Evolutionary conservation across 2,329 filamentous ascomycete species (phyloP).

Genomic region (Cladosporium sp.): DNA sequence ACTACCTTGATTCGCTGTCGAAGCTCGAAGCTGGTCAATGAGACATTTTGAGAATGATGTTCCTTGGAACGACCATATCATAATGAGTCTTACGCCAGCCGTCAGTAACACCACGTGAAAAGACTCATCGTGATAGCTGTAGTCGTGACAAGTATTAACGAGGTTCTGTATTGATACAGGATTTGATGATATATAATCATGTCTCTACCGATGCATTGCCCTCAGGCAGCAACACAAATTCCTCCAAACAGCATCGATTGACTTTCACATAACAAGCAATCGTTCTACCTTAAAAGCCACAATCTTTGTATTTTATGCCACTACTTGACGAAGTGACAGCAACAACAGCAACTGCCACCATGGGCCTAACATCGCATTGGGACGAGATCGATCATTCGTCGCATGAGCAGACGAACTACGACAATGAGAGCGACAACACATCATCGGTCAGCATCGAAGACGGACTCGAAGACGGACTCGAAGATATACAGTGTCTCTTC

Average conservation of each 20-base stretch:
- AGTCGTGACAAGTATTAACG: neutral
- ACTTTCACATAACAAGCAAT: neutral
- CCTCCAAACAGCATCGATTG: too few species aligned
- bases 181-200: too few species aligned
- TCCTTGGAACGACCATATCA: neutral
- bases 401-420: neutral
- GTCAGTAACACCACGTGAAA: neutral
- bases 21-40: too few species aligned
- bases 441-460: neutral
- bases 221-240: too few species aligned
- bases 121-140: neutral
- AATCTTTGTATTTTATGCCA: neutral
- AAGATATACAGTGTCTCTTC: conserved; percentile 30
- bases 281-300: neutral
- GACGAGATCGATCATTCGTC: neutral
- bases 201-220: too few species aligned
- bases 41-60: too few species aligned
- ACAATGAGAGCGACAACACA: neutral
- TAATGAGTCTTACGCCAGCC: too few species aligned
- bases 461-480: neutral
- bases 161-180: too few species aligned
- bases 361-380: neutral
- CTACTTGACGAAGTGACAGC: neutral
- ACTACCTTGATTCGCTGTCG: too few species aligned
- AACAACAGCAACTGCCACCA: neutral